Evolutionary conservation across 148 eudicot species (phyloP), one percentile per base, ranked within the genome.

Genomic region (Mesembryanthemum crystallinum): DNA sequence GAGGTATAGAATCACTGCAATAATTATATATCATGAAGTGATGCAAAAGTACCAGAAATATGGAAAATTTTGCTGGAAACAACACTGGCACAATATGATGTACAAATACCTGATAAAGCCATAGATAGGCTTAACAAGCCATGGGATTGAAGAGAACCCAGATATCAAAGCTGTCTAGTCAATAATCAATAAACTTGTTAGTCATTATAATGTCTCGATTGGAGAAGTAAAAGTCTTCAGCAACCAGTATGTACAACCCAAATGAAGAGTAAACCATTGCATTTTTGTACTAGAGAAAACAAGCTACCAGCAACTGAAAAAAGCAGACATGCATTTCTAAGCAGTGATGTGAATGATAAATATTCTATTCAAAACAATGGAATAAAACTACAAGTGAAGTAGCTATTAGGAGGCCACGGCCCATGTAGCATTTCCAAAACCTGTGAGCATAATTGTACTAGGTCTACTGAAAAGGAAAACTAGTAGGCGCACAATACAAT

Each of bases 51-150:
- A 33, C 62, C 54, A 75, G 49, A 45, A 67, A 62, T 23, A 62
- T 11, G 47, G 65, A 47, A 27, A 73, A 51, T 57, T 73, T 35
- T 21, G 10, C 29, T 18, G 35, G 33, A 70, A 49, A 6, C 39
- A 69, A 69, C 54, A 59, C 29, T 51, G 14, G 17, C 14, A 45
- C 30, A 15, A 64, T 17, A 80, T 35, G 29, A 49, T 52, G n/a
- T 63, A 66, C 32, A 24, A 77, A 67, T 77, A 94, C 98, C 98
- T 95, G 81, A 95, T 88, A 88, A 95, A 95, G 64, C 98, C 98
- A 81, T 95, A 95, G 52, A 95, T 83, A 79, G 98, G 98, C 83
- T 95, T 95, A 68, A 95, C 84, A 74, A 95, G 98, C 98, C 98
- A 95, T 17, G 98, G 98, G 49, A 95, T 86, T 77, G 97, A 74